These are phyloP conservation scores for Amanita molliuscula DNA, from an alignment of 768 basidiomycete species.

Conservation along the genomic window DNA sequence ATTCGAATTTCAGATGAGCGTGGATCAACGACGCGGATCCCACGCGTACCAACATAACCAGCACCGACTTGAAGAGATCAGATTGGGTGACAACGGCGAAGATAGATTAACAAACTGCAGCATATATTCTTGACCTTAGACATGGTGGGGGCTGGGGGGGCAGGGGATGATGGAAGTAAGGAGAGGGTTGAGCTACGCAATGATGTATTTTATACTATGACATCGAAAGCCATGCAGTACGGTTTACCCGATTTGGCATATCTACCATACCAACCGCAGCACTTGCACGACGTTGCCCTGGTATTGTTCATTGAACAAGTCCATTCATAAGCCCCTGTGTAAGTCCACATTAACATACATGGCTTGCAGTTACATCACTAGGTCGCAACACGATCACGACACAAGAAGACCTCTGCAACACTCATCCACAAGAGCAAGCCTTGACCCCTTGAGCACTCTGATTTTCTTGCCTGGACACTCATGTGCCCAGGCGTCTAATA, in stretches of 20 bases:
- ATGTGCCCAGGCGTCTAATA: conserved; percentile 42
- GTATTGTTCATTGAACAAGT: no score
- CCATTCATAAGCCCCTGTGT: neutral
- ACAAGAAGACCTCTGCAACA: conserved; percentile 35
- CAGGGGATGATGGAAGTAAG: conserved; percentile 1
- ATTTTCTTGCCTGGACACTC: conserved; percentile 18
- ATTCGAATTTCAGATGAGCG: conserved; percentile 8
- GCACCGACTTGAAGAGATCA: conserved; percentile 52
- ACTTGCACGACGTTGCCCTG: neutral
- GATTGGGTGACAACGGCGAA: neutral
- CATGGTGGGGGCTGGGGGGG: neutral
- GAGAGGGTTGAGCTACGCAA: neutral
- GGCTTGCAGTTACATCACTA: neutral
- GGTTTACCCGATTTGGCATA: neutral
- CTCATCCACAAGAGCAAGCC: conserved; percentile 38
- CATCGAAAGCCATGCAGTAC: neutral
- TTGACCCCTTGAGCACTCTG: conserved; percentile 36
- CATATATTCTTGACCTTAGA: conserved; percentile 63
- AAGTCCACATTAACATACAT: neutral
- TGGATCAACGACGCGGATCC: conserved; percentile 2
- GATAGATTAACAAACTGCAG: conserved; percentile 47
- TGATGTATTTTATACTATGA: neutral
- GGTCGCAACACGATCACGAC: conserved; percentile 14
- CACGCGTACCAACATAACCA: conserved; percentile 79
- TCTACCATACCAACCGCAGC: neutral